Evolutionary conservation across 257 asterid species (phyloP), one percentile per base, ranked within the genome.

Genomic region (Plantago ovata): DNA sequence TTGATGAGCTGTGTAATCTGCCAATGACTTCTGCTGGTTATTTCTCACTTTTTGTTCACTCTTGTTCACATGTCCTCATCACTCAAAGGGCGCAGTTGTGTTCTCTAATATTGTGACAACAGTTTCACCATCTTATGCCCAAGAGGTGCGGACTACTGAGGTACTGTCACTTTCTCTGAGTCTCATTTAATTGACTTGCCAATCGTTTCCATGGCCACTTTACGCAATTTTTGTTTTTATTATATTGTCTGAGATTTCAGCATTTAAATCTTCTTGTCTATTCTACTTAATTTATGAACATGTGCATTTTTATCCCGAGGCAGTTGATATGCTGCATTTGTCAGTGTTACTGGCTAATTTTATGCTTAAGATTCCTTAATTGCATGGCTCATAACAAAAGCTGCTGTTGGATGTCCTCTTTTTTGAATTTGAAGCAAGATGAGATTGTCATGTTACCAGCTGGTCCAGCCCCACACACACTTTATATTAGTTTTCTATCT

Each of bases 81-180:
- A 13, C 61, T 69, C 56, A 53, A 84, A 92, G 98, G 98, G 98
- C 43, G 98, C 97, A 69, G 73, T 92, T 69, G 98, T 88, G 67
- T 92, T 84, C 77, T 92, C 97, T 51, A 92, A 92, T 76, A 88
- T 92, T 69, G 97, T 92, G 67, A 88, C 95, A 44, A 88, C 97
- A 33, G 98, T 92, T 79, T 92, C 98, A 69, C 97, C 95, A 61
- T 84, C 98, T 68, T 92, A 92, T 75, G 93, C 98, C 56, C 94
- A 80, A 73, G 98, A 92, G 78, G 95, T 84, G 64, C 91, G 79
- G 63, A 70, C 82, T 61, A 65, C 80, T 32, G 86, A 88, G 98
- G 98, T 92, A 81, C 53, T 46, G 59, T 51, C 18, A 49, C 53
- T 54, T 36, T 56, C 58, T 48, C 51, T 46, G 13, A 7, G 68